Percentiles rank a stretch among this genome's conserved stretches.
Conservation (phyloP, 768 basidiomycete species). For the Russula emetica region DNA sequence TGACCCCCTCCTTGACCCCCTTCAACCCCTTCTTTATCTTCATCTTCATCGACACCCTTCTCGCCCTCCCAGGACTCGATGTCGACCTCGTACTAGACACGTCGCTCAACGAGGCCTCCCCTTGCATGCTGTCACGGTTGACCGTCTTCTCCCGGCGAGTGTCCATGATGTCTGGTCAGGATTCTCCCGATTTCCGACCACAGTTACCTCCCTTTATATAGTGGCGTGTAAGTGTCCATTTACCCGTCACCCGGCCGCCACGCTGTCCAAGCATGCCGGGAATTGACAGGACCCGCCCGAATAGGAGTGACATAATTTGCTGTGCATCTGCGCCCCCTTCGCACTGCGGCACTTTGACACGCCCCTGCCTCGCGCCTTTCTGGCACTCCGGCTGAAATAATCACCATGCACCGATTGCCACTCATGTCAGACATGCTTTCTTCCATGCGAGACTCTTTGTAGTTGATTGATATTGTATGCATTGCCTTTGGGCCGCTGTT, state of each 20-base stretch:
- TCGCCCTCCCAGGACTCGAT: constrained; percentile 19
- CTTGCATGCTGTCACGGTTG: background rate
- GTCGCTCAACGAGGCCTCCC: constrained; percentile 14
- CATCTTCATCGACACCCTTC: constrained; percentile 29
- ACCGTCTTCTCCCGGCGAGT: background rate
- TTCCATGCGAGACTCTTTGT: background rate
- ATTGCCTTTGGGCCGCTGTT: background rate
- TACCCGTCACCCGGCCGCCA: constrained; percentile 13
- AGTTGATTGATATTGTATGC: too few species aligned
- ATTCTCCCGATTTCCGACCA: background rate
- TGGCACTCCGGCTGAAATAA: background rate
- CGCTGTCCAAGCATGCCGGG: constrained; percentile 19
- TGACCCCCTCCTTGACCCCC: constrained; percentile 29
- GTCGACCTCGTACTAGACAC: background rate
- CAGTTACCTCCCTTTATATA: constrained; percentile 3
- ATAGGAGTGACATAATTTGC: constrained; percentile 15
- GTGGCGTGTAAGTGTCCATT: background rate
- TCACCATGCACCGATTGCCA: too few species aligned
- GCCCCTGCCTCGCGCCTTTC: constrained; percentile 4
- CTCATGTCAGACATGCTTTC: too few species aligned
- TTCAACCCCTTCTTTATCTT: constrained; percentile 28
- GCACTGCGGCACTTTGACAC: background rate
- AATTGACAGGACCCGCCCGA: background rate
- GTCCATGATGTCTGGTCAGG: background rate
- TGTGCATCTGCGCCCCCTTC: background rate